Evolutionary conservation across 257 asterid species (phyloP), one percentile per base, ranked within the genome.

Genomic region (Fraxinus excelsior): DNA sequence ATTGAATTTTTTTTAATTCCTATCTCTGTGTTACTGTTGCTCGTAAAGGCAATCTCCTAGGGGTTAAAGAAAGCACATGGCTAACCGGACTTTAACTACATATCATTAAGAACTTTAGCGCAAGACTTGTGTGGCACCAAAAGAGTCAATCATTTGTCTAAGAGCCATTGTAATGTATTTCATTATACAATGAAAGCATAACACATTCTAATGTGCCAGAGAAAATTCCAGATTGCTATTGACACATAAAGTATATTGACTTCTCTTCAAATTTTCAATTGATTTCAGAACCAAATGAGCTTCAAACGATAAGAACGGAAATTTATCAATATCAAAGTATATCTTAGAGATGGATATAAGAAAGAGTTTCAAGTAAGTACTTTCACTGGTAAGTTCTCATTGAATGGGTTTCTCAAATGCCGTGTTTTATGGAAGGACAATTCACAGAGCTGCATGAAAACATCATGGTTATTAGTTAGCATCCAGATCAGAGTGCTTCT

Each of bases 321-420:
- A 79, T 51, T 71, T 21, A 19, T 34, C 31, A 32, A 64, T 56
- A 53, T 77, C 40, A 72, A 51, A 74, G 11, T 4, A 76, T 74
- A 82, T 32, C 46, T 19, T 18, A 56, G n/a, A 76, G 25, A 74
- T 66, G 38, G 29, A 76, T 31, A 32, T 73, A 9, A 40, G 64
- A 56, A 18, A 14, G 42, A 71, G 49, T 77, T 72, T 29, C 56
- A 78, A 44, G 78, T 0, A 71, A 25, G 73, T 89, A 93, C 98
- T 94, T 93, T 93, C 81, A 91, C 98, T 42, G 97, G 97, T 74
- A 93, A 80, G 85, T 91, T 88, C 82, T 93, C 96, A 76, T 90
- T 91, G 88, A 58, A 93, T 12, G 98, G 96, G 81, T 93, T 93
- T 84, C 96, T 84, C 87, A 93, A 84, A 79, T 91, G 94, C 73